These are phyloP conservation scores for Pleurotus giganteus DNA, from an alignment of 768 basidiomycete species.

Conservation along the genomic window DNA sequence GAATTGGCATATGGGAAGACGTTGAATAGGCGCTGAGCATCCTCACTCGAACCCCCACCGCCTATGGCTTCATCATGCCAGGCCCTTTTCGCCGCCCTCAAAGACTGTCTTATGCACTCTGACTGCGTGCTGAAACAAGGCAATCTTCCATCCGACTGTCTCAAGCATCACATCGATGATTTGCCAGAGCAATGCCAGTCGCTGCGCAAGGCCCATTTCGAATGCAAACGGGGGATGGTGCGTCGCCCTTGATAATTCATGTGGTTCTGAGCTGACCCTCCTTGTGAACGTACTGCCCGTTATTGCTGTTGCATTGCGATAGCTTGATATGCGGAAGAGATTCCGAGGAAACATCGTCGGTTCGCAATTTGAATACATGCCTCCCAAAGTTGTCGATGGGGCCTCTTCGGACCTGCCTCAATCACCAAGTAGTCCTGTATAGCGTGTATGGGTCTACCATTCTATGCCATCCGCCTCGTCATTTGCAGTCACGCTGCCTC, in stretches of 20 bases:
- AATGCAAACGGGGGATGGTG: slow-evolving; percentile 91
- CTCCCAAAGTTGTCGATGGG: slow-evolving; percentile 24
- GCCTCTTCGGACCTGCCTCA: too few relatives aligned
- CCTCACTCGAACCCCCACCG: neutral
- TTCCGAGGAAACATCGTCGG: slow-evolving; percentile 73
- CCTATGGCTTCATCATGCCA: slow-evolving; percentile 83
- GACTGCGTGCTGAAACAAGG: slow-evolving; percentile 85
- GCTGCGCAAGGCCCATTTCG: slow-evolving; percentile 78
- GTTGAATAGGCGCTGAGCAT: neutral
- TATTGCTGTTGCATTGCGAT: neutral
- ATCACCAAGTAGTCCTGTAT: slow-evolving; percentile 13
- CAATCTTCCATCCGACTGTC: slow-evolving; percentile 80
- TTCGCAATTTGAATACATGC: slow-evolving; percentile 43
- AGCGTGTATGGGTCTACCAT: neutral
- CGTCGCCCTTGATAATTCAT: slow-evolving; percentile 20
- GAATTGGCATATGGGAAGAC: slow-evolving; percentile 47
- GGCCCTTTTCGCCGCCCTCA: slow-evolving; percentile 72
- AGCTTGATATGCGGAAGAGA: slow-evolving; percentile 86
- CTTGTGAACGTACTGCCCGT: neutral
- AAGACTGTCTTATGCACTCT: slow-evolving; percentile 79
- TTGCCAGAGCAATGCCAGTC: slow-evolving; percentile 80
- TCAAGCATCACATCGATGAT: slow-evolving; percentile 69
- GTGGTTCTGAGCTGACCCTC: neutral
- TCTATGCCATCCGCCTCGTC: too few relatives aligned
- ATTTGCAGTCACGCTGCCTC: too few relatives aligned